Conservation (phyloP, 2,329 filamentous ascomycete species). For the Sporothrix phasma region DNA sequence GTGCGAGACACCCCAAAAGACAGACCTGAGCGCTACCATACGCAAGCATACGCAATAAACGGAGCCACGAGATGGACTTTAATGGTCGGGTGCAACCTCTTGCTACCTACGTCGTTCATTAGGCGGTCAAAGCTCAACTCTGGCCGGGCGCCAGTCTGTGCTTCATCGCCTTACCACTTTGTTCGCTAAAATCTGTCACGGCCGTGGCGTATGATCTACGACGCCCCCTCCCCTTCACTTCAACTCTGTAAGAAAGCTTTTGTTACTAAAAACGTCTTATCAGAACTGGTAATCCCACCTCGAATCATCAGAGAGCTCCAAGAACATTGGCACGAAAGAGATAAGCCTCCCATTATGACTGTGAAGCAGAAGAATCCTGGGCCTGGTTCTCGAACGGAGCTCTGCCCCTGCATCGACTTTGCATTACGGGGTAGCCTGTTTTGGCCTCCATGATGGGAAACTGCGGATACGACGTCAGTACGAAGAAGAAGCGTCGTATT, state of each 20-base stretch:
- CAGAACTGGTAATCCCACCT: too few relatives aligned
- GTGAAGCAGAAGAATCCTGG: neutral
- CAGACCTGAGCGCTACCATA: neutral
- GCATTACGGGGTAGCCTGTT: slow-evolving; percentile 1
- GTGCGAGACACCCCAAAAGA: neutral
- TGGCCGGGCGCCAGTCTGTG: neutral
- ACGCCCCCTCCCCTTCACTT: neutral
- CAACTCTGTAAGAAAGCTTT: too few relatives aligned
- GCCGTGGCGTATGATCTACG: slow-evolving; percentile 2
- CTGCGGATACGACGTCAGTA: neutral
- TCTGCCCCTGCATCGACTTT: slow-evolving; percentile 3
- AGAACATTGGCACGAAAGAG: too few relatives aligned
- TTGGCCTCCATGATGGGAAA: neutral
- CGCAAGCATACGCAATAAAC: too few relatives aligned
- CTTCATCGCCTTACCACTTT: slow-evolving; percentile 8
- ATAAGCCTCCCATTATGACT: too few relatives aligned
- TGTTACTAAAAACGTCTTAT: too few relatives aligned
- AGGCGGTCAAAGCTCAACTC: slow-evolving; percentile 1
- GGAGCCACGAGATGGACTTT: neutral
- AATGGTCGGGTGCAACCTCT: too few relatives aligned
- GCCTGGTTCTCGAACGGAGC: neutral
- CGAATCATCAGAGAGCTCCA: too few relatives aligned
- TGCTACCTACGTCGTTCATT: too few relatives aligned
- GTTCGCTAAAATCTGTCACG: slow-evolving; percentile 30
- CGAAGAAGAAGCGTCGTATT: neutral